phyloP scores from a whole-genome alignment of 768 basidiomycete genomes.

The Mycena galopus region DNA sequence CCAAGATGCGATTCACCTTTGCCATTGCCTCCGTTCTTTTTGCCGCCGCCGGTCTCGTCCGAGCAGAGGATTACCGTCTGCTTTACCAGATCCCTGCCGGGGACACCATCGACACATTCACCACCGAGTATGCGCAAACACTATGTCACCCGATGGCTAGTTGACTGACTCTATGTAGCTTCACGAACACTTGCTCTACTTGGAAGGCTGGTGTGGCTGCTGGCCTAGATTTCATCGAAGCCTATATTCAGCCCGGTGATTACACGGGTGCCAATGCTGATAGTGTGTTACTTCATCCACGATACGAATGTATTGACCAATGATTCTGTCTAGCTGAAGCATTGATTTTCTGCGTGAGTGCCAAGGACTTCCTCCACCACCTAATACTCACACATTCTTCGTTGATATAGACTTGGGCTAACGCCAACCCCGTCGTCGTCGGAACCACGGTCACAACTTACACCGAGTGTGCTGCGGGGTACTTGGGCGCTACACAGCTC shows the following conservation, averaged over 20 bases:
- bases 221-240: not conserved
- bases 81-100: slow-evolving; percentile 18
- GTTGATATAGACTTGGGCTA: too few relatives aligned
- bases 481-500: too few relatives aligned
- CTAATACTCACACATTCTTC: too few relatives aligned
- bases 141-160: not conserved
- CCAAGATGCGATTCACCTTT: not conserved
- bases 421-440: too few relatives aligned
- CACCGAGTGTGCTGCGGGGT: too few relatives aligned
- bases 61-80: slow-evolving; percentile 16
- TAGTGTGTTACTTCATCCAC: not conserved
- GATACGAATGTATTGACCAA: not conserved
- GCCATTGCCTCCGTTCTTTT: not conserved
- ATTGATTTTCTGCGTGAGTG: not conserved
- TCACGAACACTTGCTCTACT: slow-evolving; percentile 7
- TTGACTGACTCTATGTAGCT: not conserved
- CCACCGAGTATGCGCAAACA: slow-evolving; percentile 10
- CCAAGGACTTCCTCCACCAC: not conserved
- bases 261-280: slow-evolving; percentile 5
- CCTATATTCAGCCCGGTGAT: slow-evolving; percentile 15
- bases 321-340: not conserved
- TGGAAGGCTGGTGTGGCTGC: slow-evolving; percentile 10
- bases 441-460: too few relatives aligned
- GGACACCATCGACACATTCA: slow-evolving; percentile 7
- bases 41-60: slow-evolving; percentile 17